phyloP scores from a whole-genome alignment of 176 grass and related monocot species.

The Aegilops sharonensis region DNA sequence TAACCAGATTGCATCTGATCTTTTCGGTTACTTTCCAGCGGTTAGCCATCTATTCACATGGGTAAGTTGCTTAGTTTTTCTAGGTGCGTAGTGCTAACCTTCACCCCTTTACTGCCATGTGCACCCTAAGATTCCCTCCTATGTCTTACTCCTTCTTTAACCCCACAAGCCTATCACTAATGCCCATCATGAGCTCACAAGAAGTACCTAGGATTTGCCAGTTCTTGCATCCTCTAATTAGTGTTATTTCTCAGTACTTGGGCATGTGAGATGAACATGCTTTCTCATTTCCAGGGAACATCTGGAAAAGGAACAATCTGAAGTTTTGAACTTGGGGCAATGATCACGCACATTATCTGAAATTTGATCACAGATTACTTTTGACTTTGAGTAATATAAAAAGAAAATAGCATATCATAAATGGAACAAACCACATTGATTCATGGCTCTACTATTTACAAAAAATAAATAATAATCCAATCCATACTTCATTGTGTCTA shows the following conservation, averaged over 20 bases:
- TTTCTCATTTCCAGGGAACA: slow-evolving; percentile 13
- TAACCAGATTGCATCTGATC: slow-evolving; percentile 39
- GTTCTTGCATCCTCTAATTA: slow-evolving; percentile 16
- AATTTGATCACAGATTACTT: not conserved
- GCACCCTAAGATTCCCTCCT: slow-evolving; percentile 46
- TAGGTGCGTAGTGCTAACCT: slow-evolving; percentile 42
- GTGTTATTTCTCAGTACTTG: not conserved
- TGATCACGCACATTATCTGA: not conserved
- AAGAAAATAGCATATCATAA: too few relatives aligned
- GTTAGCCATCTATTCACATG: slow-evolving; percentile 50
- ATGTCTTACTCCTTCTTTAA: slow-evolving; percentile 32
- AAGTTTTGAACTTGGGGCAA: not conserved
- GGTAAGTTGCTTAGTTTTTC: slow-evolving; percentile 46
- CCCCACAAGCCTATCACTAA: slow-evolving; percentile 29
- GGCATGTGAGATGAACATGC: slow-evolving; percentile 41
- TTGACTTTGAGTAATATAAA: not conserved
- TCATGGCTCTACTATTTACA: too few relatives aligned
- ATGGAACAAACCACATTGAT: too few relatives aligned
- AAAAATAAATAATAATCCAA: too few relatives aligned
- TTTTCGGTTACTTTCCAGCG: slow-evolving; percentile 57
- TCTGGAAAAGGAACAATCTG: not conserved
- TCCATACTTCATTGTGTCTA: too few relatives aligned
- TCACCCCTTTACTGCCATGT: slow-evolving; percentile 52
- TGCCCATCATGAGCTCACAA: slow-evolving; percentile 43
- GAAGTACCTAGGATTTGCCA: slow-evolving; percentile 29